Conservation (phyloP, 2,329 filamentous ascomycete genomes). For the Diplodia scrobiculata region DNA sequence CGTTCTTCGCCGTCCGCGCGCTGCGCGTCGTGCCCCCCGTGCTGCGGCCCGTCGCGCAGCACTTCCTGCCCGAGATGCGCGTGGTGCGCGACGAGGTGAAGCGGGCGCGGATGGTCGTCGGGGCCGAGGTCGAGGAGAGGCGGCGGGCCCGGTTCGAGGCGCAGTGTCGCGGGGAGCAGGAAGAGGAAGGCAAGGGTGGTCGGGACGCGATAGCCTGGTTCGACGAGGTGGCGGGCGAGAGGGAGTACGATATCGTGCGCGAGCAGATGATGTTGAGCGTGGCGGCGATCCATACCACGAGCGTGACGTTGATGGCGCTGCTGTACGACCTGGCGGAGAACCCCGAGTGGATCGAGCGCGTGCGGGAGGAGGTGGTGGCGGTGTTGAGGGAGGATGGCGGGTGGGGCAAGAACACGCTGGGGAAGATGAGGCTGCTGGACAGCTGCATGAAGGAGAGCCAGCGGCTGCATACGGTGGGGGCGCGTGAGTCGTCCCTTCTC, state of each 20-base stretch:
- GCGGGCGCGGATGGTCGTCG: conserved; percentile 41
- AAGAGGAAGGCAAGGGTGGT: conserved; percentile 32
- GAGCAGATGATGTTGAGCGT: conserved; percentile 32
- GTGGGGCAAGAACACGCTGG: conserved; percentile 38
- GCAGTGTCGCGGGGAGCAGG: conserved; percentile 29
- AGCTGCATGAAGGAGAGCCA: conserved; percentile 42
- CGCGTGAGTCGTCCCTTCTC: background rate
- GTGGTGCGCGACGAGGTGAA: conserved; percentile 39
- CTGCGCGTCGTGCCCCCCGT: conserved; percentile 43
- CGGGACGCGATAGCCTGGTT: conserved; percentile 34
- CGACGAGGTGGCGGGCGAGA: conserved; percentile 33
- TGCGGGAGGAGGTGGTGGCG: conserved; percentile 35
- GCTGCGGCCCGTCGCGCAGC: conserved; percentile 42
- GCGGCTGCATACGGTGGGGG: conserved; percentile 28
- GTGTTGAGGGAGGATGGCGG: conserved; percentile 35
- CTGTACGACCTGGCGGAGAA: conserved; percentile 34
- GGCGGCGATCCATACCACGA: conserved; percentile 35
- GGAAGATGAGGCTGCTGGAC: conserved; percentile 40
- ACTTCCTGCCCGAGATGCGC: conserved; percentile 40
- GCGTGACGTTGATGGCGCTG: conserved; percentile 34
- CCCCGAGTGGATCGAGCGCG: conserved; percentile 35
- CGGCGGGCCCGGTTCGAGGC: conserved; percentile 22
- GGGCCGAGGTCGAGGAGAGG: conserved; percentile 41
- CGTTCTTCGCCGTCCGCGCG: conserved; percentile 39
- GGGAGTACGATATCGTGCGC: conserved; percentile 29